phyloP scores from a whole-genome alignment of 345 rosid species.

The Toxicodendron radicans region DNA sequence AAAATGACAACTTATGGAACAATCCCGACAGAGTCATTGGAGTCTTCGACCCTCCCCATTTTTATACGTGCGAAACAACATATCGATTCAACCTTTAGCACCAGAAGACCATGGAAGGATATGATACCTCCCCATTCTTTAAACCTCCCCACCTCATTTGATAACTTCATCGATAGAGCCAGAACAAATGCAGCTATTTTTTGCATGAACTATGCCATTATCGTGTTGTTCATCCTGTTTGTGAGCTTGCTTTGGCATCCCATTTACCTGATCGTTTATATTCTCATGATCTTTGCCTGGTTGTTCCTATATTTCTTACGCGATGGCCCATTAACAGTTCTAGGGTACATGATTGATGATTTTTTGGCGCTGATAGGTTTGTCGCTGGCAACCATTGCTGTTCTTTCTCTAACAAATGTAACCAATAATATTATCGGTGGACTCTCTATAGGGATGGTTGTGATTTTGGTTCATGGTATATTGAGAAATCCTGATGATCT shows the following conservation, averaged over 20 bases:
- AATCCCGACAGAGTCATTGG: conserved; percentile 35
- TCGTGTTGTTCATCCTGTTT: conserved; percentile 39
- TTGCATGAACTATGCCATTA: conserved; percentile 45
- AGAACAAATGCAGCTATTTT: conserved; percentile 37
- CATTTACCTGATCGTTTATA: conserved; percentile 39
- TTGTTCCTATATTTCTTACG: conserved; percentile 53
- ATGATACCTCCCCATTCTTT: conserved; percentile 42
- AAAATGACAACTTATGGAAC: conserved; percentile 55
- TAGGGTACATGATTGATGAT: conserved; percentile 43
- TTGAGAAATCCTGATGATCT: conserved; percentile 43
- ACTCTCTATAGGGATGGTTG: conserved; percentile 37
- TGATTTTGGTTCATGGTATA: conserved; percentile 46
- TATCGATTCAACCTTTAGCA: conserved; percentile 38
- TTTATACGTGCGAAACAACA: conserved; percentile 41
- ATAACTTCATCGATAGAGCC: conserved; percentile 36
- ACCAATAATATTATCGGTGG: conserved; percentile 38
- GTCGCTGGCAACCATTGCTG: conserved; percentile 34
- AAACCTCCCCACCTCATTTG: conserved; percentile 35
- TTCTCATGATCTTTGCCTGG: conserved; percentile 48
- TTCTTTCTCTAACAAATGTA: conserved; percentile 42
- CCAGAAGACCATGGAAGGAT: conserved; percentile 58
- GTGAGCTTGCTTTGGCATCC: conserved; percentile 64
- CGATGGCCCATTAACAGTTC: conserved; percentile 40
- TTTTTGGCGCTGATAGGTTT: conserved; percentile 35
- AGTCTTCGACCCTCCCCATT: conserved; percentile 21